Base-by-base conservation (phyloP, 2,329 filamentous ascomycete genomes). In the Fulvia fulva region DNA sequence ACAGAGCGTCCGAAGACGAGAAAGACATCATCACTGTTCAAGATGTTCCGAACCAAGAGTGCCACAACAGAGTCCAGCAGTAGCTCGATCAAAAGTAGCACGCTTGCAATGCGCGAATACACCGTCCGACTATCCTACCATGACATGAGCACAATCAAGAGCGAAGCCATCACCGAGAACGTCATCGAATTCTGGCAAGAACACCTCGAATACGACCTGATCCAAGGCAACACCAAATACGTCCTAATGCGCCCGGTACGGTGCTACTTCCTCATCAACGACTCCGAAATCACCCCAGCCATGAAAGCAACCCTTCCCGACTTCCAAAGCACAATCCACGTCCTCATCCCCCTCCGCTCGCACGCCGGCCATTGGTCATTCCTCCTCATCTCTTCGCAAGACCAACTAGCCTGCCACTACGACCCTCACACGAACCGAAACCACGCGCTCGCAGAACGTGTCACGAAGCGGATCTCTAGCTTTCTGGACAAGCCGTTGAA, bases 181-280 rank as follows among this genome's bases (percentile, higher is more conserved):
- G 51, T 47, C 22, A 53, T 59, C 49, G 57, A 55, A 3, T 59
- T 59, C 53, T 59, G 57, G 57, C 53, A 59, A 22, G 57, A 56
- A 46, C 28, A 59, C 26, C 46, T 59, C 37, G 57, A 59, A 28
- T 21, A 52, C 14, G 32, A 45, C 12, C 23, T 59, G 12, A 34
- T 56, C 45, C 25, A 59, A 26, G 43, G 43, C 8, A 59, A 41
- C 32, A 16, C 52, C 3, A 55, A 56, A 44, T 59, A 51, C 41
- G 28, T 52, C 6, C 49, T 59, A 3, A 23, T 59, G 25, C 53
- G 57, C 4, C 57, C 57, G 14, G 7, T 57, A 12, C 21, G 55
- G 21, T 30, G 49, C n/a, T 46, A 46, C 19, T 43, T 57, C 43
- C 43, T 57, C 1, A 8, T 55, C 25, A 44, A 43, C 25, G 54